Evolutionary conservation across 2,329 filamentous ascomycete species (phyloP), one percentile per base, ranked within the genome.

Genomic region (Fusarium sp.): DNA sequence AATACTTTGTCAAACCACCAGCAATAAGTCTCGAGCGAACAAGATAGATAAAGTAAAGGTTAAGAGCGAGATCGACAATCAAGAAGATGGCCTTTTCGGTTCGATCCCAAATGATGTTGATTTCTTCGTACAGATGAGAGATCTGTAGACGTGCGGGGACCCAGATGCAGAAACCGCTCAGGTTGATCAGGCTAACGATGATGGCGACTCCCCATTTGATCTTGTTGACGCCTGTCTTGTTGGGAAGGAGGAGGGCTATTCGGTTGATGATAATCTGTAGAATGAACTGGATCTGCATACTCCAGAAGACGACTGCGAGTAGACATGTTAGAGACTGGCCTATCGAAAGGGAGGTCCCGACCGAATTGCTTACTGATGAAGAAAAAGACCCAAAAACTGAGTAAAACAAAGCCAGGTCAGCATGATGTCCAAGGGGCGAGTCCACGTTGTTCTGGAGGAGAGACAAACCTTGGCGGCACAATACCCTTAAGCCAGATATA

Each of bases 211-310:
- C 58, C 70, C 64, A 71, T 18, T 73, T 73, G 57, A 74, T 57
- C 22, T 31, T 60, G 64, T 65, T 68, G 45, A 74, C 68, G 2
- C 33, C 71, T 13, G 22, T 37, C 33, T 73, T 73, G 50, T 68
- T 71, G n/a, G 20, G 59, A 6, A 73, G 27, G 1, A 74, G 31
- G 2, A 74, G 72, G 1, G 72, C 67, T 61, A 74, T 74, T 13
- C 72, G 70, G 35, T 74, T 74, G 52, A 74, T 74, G 52, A 74
- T 74, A 14, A 74, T 74, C 29, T 74, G 72, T 2, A 74, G 20
- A 11, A 69, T 74, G 13, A 73, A 74, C 13, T 74, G 72, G 11
- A 74, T 74, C 45, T 74, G 72, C 70, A 74, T 73, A 9, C 70
- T 74, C 72, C 72, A 74, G 9, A 65, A 60, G 52, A 64, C 61